A percentile compares a stretch with the other conserved stretches of the same genome.
Conservation (phyloP, 106 monocot species). For the Platanthera zijinensis region DNA sequence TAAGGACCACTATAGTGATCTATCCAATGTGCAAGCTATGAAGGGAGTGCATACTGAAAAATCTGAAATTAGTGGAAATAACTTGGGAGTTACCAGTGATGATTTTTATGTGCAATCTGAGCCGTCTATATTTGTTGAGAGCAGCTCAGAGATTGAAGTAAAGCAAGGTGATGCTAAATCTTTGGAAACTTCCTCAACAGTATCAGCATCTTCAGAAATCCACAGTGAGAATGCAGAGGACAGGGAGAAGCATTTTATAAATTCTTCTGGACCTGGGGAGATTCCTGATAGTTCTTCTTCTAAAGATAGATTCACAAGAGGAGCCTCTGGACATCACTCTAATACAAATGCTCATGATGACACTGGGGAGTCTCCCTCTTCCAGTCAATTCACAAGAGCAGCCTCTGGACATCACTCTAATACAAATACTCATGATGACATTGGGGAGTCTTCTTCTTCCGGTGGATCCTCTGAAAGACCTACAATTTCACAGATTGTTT, state of each 20-base stretch:
- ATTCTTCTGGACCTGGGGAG: slow-evolving; percentile 1
- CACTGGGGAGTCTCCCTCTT: slow-evolving; percentile 3
- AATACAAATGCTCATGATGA: neutral
- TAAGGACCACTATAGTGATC: slow-evolving; percentile 11
- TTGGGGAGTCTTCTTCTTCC: neutral
- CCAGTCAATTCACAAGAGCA: neutral
- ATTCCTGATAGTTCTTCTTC: slow-evolving; percentile 9
- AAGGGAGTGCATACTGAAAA: neutral
- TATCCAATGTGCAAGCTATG: slow-evolving; percentile 2
- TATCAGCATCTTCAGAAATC: neutral
- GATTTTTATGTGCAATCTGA: neutral
- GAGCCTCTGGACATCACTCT: neutral
- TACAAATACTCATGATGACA: neutral
- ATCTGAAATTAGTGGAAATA: slow-evolving; percentile 6
- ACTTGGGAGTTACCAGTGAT: neutral
- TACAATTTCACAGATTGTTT: neutral
- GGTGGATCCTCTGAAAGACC: neutral
- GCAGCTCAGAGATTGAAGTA: slow-evolving; percentile 7
- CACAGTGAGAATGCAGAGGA: slow-evolving; percentile 4
- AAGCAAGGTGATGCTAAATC: slow-evolving; percentile 6
- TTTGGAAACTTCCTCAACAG: slow-evolving; percentile 2
- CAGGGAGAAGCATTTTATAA: neutral
- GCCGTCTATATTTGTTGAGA: neutral
- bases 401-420: neutral
- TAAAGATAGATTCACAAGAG: neutral